Evolutionary conservation across 2,329 filamentous ascomycete genomes (phyloP), one percentile per base, ranked within the genome.

Genomic region (Periconia digitata): DNA sequence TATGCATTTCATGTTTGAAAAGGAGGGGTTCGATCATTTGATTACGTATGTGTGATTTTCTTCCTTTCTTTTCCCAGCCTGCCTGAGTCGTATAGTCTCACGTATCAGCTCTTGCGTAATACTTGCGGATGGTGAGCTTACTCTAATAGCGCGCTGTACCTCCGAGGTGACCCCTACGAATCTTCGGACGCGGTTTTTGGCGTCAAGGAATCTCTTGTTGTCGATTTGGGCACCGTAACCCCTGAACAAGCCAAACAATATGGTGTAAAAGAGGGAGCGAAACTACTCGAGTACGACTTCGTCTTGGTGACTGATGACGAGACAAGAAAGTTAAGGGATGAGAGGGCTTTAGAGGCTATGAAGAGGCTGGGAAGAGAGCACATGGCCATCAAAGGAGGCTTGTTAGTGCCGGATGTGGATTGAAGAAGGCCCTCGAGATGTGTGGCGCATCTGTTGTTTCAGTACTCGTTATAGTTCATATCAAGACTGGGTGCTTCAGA

Each of bases 101-200:
- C 5, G 22, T 40, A 20, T 10, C n/a, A 15, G 40, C 29, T 20
- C 20, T 18, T 24, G 35, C 27, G 18, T 20, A 21, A 22, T 12
- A 17, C 16, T 32, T n/a, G 23, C 17, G 27, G 35, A 35, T 16
- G 21, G 16, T 6, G 12, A n/a, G 20, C 16, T 40, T 53, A 18
- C 46, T 44, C 18, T 38, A 44, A 16, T 39, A 90, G 86, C 3
- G 87, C 89, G 0, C 75, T 95, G 0, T 95, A 92, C 63, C 75
- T 92, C 46, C 83, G 86, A 2, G 85, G 84, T 39, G 89, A 92
- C 59, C 87, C 86, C 0, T 94, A 92, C 66, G 89, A 92, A 74
- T 88, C 83, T 1, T 89, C 86, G 0, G 90, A 95, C 64, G 88
- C 89, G 0, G 90, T 95, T 1, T 95, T 95, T 60, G 90, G 90